phyloP scores from a whole-genome alignment of 2,329 filamentous ascomycete genomes.

The Colletotrichum filicis region DNA sequence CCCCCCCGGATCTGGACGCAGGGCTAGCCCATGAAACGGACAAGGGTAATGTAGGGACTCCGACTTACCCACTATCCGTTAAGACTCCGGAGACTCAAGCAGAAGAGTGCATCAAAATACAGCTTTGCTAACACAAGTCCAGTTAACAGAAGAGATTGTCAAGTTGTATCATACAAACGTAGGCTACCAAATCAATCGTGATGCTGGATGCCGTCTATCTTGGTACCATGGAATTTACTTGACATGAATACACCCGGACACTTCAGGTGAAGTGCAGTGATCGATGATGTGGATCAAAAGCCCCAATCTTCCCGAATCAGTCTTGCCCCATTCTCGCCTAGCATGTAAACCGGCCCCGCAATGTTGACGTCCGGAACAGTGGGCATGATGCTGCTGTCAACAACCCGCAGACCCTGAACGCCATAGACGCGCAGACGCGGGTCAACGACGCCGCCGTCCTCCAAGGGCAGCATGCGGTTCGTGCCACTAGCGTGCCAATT shows the following conservation, averaged over 20 bases:
- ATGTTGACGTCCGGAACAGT: background rate
- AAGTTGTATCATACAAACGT: no score
- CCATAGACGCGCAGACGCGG: conserved; percentile 40
- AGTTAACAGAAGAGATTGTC: no score
- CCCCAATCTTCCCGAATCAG: background rate
- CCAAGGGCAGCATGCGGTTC: conserved; percentile 57
- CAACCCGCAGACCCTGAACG: conserved; percentile 39
- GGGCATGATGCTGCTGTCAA: conserved; percentile 44
- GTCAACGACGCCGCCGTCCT: conserved; percentile 32
- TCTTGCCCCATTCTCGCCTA: background rate
- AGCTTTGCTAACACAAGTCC: no score
- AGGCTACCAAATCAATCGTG: no score
- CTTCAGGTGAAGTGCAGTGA: background rate
- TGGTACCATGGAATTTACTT: background rate
- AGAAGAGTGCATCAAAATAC: no score
- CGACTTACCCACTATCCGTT: background rate
- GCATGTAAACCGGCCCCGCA: background rate
- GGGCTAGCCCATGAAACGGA: background rate
- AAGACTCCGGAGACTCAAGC: no score
- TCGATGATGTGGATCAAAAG: background rate
- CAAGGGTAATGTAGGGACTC: background rate
- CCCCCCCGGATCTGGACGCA: background rate
- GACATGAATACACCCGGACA: background rate
- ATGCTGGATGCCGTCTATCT: no score
- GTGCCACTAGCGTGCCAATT: conserved; percentile 60